phyloP scores from a whole-genome alignment of 768 basidiomycete species.

The Fomitopsis serialis region DNA sequence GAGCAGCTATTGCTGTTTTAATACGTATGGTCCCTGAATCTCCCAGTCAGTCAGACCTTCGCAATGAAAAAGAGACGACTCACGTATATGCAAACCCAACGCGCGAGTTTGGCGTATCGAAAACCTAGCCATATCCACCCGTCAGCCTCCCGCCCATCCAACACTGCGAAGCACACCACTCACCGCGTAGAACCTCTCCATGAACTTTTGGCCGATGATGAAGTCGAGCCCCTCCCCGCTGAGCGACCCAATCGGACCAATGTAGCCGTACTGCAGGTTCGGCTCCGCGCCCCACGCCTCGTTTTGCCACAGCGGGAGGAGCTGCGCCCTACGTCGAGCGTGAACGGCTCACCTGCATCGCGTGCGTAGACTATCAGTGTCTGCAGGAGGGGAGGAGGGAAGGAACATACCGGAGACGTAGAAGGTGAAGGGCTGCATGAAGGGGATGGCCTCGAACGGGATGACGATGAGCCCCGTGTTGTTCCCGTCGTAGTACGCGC shows the following conservation, averaged over 20 bases:
- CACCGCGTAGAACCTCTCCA: conserved; percentile 30
- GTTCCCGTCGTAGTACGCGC: conserved; percentile 46
- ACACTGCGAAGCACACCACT: background rate
- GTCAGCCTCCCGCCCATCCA: conserved; percentile 25
- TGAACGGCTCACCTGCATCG: conserved; percentile 37
- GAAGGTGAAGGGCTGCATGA: conserved; percentile 49
- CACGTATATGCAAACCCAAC: conserved; percentile 30
- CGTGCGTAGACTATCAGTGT: conserved; percentile 62
- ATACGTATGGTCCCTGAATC: background rate
- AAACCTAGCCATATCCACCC: conserved; percentile 46
- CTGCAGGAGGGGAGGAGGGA: conserved; percentile 60
- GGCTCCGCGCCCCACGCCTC: conserved; percentile 47
- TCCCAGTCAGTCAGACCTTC: background rate
- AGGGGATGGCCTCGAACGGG: conserved; percentile 39
- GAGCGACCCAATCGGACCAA: conserved; percentile 43
- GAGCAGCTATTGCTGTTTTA: too few relatives aligned
- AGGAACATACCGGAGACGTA: conserved; percentile 43
- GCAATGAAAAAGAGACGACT: conserved; percentile 4
- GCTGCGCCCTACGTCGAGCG: conserved; percentile 58
- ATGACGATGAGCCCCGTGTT: conserved; percentile 53
- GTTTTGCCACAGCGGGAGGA: conserved; percentile 61
- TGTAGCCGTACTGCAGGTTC: conserved; percentile 49
- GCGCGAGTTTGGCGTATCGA: conserved; percentile 26
- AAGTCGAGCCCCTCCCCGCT: conserved; percentile 61
- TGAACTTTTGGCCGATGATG: conserved; percentile 39